Evolutionary conservation across 2,329 filamentous ascomycete genomes (phyloP).

Genomic region (Colletotrichum sp.): DNA sequence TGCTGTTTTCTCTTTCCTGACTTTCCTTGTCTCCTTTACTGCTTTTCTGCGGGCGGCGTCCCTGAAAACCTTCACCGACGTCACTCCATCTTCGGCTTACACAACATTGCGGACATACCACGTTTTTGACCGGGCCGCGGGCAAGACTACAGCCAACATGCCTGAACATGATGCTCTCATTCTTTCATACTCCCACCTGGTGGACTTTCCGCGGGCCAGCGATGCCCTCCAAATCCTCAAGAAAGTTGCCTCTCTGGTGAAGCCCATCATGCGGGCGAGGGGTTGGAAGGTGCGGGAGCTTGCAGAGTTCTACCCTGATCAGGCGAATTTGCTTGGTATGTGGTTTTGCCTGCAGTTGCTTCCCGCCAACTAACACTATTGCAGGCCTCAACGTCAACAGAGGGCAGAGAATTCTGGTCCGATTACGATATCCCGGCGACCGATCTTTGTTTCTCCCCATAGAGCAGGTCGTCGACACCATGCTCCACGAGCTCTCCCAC

Average conservation of each 20-base stretch:
- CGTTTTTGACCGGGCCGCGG: background rate
- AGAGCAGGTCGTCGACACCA: slow-evolving; percentile 84
- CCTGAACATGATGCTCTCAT: slow-evolving; percentile 50
- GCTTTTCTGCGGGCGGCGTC: background rate
- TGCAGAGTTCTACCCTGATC: slow-evolving; percentile 82
- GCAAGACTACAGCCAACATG: slow-evolving; percentile 30
- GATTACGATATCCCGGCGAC: slow-evolving; percentile 79
- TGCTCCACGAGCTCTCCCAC: slow-evolving; percentile 94
- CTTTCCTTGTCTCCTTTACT: background rate
- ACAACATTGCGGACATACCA: background rate
- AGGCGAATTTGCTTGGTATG: slow-evolving; percentile 74
- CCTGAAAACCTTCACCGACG: background rate
- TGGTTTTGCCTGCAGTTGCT: background rate
- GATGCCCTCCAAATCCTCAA: slow-evolving; percentile 68
- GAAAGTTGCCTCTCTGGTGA: slow-evolving; percentile 86
- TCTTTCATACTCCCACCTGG: slow-evolving; percentile 53
- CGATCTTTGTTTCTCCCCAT: slow-evolving; percentile 78
- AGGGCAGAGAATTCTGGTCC: slow-evolving; percentile 81
- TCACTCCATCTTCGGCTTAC: background rate
- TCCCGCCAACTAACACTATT: background rate
- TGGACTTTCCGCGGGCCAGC: slow-evolving; percentile 47
- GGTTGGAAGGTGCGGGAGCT: slow-evolving; percentile 81
- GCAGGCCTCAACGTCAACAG: slow-evolving; percentile 76
- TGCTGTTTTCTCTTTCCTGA: background rate
- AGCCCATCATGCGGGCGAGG: slow-evolving; percentile 91